Evolutionary conservation across 345 rosid genomes (phyloP), one percentile per base, ranked within the genome.

Genomic region (Hypericum androsaemum): DNA sequence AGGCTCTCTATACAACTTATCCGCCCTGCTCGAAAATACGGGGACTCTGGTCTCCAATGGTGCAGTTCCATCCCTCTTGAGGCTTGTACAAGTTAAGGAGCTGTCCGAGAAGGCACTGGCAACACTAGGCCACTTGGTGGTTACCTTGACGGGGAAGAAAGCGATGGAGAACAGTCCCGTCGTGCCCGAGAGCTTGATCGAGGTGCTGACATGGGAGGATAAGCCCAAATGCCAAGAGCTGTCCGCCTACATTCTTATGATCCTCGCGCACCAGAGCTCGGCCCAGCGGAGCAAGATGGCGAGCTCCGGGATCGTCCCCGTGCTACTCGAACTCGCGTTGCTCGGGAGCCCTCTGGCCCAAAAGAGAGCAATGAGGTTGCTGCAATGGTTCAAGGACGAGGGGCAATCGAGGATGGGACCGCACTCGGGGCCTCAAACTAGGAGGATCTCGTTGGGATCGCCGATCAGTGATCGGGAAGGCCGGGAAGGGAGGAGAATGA

Each of bases 371-470:
- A 8, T 80, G 50, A 92, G 84, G 50, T 58, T 92, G 52, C 61
- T 92, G 51, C 95, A 92, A 11, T 88, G 98, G 98, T 92, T 92
- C 50, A 88, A 84, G 62, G 95, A 88, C 14, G 98, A 79, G 71
- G 77, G 96, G 66, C 84, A 81, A 60, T 58, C 66, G n/a, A 79
- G 73, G 66, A 76, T 92, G 72, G 95, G 94, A n/a, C 96, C 84
- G 6, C 98, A 92, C 67, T 92, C 98, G 0, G 98, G 98, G 37
- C 96, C 98, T 0, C 98, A 84, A 57, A 59, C 83, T 7, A 73
- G 83, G 36, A 69, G 81, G 61, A 6, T 62, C 7, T 60, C 68
- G 10, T 67, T 80, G 44, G 88, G 86, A 7, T 83, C 95, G 8
- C 95, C 86, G 6, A 45, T 69, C 40, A 73, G 57, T 51, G 77